Base-by-base conservation (phyloP, 208 protist species). In the Naegleria lovaniensis region DNA sequence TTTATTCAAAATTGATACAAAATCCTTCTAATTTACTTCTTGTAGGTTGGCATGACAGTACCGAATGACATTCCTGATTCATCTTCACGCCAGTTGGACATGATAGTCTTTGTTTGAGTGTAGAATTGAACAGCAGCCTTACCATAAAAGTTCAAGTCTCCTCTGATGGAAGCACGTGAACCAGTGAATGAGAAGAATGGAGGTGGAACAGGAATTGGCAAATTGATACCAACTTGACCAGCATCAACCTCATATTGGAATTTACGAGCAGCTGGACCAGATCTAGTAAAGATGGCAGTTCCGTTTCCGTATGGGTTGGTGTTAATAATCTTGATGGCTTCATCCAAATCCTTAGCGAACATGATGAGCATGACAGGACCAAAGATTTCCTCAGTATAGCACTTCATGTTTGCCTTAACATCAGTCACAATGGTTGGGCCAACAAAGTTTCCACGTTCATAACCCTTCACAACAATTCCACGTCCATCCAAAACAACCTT, bases 181-280 rank as follows among this genome's bases (percentile, higher is more conserved):
- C 97, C 97, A 41, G 97, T 98, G 94, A 98, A 98, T 19, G 94
- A 96, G 92, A 98, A 98, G 92, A 97, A 95, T 90, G 97, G 96
- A 13, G 98, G 92, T 43, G 97, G 97, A 58, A 98, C 97, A 55
- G 97, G 97, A 90, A 98, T 98, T 88, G 97, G 96, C 19, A 98
- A 91, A 91, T 98, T 98, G 93, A 98, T 95, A 85, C 97, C 97
- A 38, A 98, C 91, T 93, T 97, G 96, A 58, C 96, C 96, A 55
- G 94, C 95, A 89, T 96, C 95, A 67, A 97, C 92, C 92, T 97
- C 94, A 90, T 93, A 84, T 92, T 95, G 93, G 94, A 95, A 98
- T 92, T 98, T 97, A 55, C 96, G 93, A 39, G 97, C 96, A 38
- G 93, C 92, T 43, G 95, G 92, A 58, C 97, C 97, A 43, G 84